phyloP scores from a whole-genome alignment of 257 asterid genomes.

The Penstemon davidsonii region DNA sequence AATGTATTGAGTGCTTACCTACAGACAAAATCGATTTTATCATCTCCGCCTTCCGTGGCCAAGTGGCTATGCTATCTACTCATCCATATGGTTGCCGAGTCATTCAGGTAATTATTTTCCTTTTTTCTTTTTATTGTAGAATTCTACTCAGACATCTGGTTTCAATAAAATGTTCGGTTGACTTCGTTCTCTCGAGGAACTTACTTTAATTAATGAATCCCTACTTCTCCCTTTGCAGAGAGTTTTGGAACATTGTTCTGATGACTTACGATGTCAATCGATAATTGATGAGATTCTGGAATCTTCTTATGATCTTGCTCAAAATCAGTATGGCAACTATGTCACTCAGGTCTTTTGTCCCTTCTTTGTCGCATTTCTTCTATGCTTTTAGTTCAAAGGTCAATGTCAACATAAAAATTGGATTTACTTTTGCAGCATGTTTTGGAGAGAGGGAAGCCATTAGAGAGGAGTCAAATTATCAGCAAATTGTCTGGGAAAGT shows the following conservation, averaged over 20 bases:
- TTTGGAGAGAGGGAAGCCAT: constrained; percentile 71
- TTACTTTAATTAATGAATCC: not conserved
- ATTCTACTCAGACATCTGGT: constrained; percentile 10
- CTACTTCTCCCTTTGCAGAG: constrained; percentile 52
- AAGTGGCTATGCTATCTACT: constrained; percentile 76
- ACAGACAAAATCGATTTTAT: constrained; percentile 61
- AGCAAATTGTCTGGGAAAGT: constrained; percentile 61
- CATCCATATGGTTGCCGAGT: constrained; percentile 99
- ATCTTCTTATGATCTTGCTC: constrained; percentile 74
- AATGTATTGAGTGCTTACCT: constrained; percentile 79
- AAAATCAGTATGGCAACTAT: constrained; percentile 87
- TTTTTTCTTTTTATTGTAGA: not conserved
- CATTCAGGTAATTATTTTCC: constrained; percentile 61
- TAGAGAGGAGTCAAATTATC: constrained; percentile 66
- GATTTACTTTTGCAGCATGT: constrained; percentile 59
- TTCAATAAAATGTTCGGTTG: constrained; percentile 5
- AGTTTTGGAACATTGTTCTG: constrained; percentile 81
- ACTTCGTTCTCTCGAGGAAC: not conserved
- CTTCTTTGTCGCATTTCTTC: not conserved
- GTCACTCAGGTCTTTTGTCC: constrained; percentile 63
- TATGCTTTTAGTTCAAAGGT: constrained; percentile 8
- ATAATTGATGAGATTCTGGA: constrained; percentile 87
- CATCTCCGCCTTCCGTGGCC: constrained; percentile 69
- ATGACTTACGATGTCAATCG: constrained; percentile 55
- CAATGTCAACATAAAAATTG: constrained; percentile 8